Evolutionary conservation across 495 filamentous ascomycete species (phyloP).

Genomic region (Aspergillus indologenus): DNA sequence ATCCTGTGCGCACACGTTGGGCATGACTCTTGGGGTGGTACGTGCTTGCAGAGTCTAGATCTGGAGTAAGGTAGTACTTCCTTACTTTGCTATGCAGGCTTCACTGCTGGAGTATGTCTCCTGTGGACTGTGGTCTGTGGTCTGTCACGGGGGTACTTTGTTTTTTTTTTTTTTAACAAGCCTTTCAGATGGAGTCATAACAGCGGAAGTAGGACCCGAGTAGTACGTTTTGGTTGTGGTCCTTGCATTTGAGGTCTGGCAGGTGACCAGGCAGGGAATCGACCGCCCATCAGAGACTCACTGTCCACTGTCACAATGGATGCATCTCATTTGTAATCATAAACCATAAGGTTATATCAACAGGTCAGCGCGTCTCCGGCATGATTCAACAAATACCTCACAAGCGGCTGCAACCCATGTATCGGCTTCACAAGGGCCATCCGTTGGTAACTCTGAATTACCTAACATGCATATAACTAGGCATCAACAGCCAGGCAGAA

Average conservation of each 20-base stretch:
- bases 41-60: neutral
- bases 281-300: neutral
- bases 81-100: neutral
- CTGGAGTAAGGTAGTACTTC: neutral
- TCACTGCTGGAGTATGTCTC: neutral
- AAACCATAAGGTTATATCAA: neutral
- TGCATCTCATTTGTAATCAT: neutral
- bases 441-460: neutral
- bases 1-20: neutral
- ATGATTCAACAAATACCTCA: neutral
- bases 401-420: neutral
- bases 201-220: neutral
- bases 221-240: neutral
- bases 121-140: too few species aligned
- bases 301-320: too few species aligned
- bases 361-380: neutral
- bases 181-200: neutral
- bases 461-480: constrained; percentile 8
- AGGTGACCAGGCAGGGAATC: constrained; percentile 2
- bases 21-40: neutral
- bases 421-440: neutral
- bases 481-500: neutral
- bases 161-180: neutral
- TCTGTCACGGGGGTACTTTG: neutral
- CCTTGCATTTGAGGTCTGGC: neutral